These are phyloP conservation scores for Ambrosiella cleistominuta DNA, from an alignment of 2,329 filamentous ascomycete genomes.

Conservation along the genomic window DNA sequence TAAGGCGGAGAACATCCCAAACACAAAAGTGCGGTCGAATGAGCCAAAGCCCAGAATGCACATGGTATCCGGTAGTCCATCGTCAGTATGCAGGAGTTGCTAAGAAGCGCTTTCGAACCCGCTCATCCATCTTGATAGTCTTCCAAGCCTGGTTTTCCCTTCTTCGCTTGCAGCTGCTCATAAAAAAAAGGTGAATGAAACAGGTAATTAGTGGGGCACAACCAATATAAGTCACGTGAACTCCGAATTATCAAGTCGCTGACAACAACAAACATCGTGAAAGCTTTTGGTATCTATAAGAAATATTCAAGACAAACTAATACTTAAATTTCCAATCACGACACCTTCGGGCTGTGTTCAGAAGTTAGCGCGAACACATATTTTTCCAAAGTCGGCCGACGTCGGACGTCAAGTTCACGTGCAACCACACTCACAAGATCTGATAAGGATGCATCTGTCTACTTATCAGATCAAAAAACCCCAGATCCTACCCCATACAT, in stretches of 20 bases:
- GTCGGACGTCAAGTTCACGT: background rate
- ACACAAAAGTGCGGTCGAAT: background rate
- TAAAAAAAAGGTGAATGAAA: background rate
- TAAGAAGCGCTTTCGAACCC: no score
- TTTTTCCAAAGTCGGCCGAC: background rate
- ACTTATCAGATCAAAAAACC: conserved; percentile 4
- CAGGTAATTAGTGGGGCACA: background rate
- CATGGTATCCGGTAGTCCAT: no score
- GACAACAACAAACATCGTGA: no score
- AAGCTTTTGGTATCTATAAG: no score
- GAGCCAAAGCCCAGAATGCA: background rate
- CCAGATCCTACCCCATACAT: background rate
- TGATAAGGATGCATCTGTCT: conserved; percentile 1
- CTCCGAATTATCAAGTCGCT: no score
- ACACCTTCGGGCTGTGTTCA: no score
- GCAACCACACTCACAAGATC: background rate
- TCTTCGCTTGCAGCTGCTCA: background rate
- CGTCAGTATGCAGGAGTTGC: no score
- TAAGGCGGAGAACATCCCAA: no score
- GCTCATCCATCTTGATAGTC: background rate
- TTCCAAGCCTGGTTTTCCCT: background rate
- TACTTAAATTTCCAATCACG: no score
- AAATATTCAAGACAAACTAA: no score
- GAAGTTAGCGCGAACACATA: background rate
- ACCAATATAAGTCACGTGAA: background rate